phyloP scores from a whole-genome alignment of 148 eudicot genomes.

The Agrostemma githago region DNA sequence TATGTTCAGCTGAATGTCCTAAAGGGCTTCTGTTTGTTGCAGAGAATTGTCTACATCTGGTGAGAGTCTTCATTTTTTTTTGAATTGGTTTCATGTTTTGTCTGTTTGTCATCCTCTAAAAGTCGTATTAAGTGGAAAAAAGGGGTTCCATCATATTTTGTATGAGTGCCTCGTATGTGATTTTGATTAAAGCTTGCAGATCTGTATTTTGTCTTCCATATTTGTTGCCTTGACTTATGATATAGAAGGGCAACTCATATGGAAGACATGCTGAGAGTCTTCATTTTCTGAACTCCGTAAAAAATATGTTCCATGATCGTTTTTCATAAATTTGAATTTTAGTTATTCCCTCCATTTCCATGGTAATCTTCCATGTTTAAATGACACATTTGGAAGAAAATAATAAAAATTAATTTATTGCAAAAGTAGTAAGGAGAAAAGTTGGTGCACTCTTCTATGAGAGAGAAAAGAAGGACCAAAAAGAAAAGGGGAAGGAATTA shows the following conservation, averaged over 20 bases:
- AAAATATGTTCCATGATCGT: background rate
- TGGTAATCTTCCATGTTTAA: no score
- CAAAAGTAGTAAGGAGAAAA: no score
- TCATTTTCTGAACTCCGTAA: background rate
- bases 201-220: background rate
- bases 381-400: no score
- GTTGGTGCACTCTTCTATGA: no score
- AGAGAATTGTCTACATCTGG: slow-evolving; percentile 88
- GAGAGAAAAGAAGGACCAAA: no score
- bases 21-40: slow-evolving; percentile 92
- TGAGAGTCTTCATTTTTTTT: slow-evolving; percentile 31
- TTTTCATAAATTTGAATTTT: background rate
- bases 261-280: background rate
- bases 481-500: no score
- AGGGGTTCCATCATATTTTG: background rate
- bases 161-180: background rate
- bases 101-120: background rate
- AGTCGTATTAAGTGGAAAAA: background rate
- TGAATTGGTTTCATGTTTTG: background rate
- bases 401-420: no score
- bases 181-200: background rate
- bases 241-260: background rate
- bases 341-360: no score
- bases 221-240: background rate
- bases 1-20: slow-evolving; percentile 78